Base-by-base conservation (phyloP, 768 basidiomycete genomes). In the Sarcomyxa edulis region DNA sequence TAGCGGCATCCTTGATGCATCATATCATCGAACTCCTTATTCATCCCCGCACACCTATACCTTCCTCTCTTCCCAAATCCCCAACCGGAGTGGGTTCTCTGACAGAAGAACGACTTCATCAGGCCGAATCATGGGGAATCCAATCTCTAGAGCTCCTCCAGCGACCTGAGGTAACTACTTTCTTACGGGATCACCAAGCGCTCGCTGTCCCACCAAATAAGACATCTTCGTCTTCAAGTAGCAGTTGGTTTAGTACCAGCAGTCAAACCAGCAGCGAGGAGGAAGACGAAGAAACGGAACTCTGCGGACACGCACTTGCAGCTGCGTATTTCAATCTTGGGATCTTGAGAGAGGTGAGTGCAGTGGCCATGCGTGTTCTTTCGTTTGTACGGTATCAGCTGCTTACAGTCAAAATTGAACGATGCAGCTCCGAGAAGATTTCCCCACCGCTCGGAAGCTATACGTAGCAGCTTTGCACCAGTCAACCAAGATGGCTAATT, bases 311-410 rank as follows among this genome's bases (percentile, higher is more conserved):
- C 27, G 73, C 72, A 0, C 67, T 75, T 35, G 75, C 74, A 3
- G 75, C 73, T 2, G 64, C 74, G 26, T 52, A 81, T n/a, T 82
- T 72, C 47, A 84, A 84, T 43, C 55, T 81, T 28, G 81, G 72
- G 15, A 67, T 72, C 32, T 47, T 83, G 37, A 64, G 72, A 7
- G 73, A 79, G 60, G 70, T 68, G 28, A n/a, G 58, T 53, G n/a
- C 32, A 26, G 7, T 20, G 11, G 14, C 24, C 5, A 18, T 33
- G 11, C 10, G 16, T 15, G n/a, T 24, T 8, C 27, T 21, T 8
- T 15, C 4, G 20, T 20, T 25, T 20, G 42, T 6, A 12, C 12
- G 7, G 8, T 24, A 22, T n/a, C 8, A 7, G 9, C 27, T 28
- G 18, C 7, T 35, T 16, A 41, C 23, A 11, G n/a, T n/a, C n/a